Percentiles rank a stretch among this genome's conserved stretches.
These are phyloP conservation scores for Arachis stenosperma DNA, from an alignment of 306 rosid species.

Conservation along the genomic window DNA sequence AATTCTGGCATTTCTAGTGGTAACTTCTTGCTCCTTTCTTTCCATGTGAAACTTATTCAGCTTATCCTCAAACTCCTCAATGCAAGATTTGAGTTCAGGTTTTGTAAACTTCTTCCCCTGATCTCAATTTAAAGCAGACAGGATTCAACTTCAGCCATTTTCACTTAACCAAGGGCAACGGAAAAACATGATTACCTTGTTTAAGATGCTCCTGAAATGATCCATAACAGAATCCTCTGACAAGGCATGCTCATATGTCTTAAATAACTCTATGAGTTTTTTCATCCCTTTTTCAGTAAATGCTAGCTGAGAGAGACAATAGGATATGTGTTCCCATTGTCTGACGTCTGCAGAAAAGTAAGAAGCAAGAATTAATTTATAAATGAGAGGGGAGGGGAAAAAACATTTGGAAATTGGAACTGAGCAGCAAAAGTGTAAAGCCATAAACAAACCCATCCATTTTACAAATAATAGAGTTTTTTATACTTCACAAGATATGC, in stretches of 20 bases:
- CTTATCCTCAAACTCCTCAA: slow-evolving; percentile 97
- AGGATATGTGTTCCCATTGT: slow-evolving; percentile 89
- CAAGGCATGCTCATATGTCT: slow-evolving; percentile 77
- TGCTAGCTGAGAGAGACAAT: slow-evolving; percentile 93
- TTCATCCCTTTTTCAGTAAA: slow-evolving; percentile 94
- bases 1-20: slow-evolving; percentile 77
- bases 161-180: slow-evolving; percentile 12
- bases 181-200: slow-evolving; percentile 61
- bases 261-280: slow-evolving; percentile 84
- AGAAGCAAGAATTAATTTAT: slow-evolving; percentile 19
- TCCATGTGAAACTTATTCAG: slow-evolving; percentile 76
- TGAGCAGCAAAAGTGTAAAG: slow-evolving; percentile 5
- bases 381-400: too few relatives aligned
- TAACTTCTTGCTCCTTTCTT: slow-evolving; percentile 83
- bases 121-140: slow-evolving; percentile 23
- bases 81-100: slow-evolving; percentile 72
- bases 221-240: slow-evolving; percentile 87
- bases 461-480: too few relatives aligned
- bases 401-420: not conserved
- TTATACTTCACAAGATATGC: not conserved
- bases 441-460: not conserved
- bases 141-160: slow-evolving; percentile 22
- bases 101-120: slow-evolving; percentile 96
- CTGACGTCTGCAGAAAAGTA: slow-evolving; percentile 57
- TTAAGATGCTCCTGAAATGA: slow-evolving; percentile 73